Percentiles rank a stretch among this genome's conserved stretches.
These are phyloP conservation scores for Ramaria sp. DNA, from an alignment of 768 basidiomycete species.

Conservation along the genomic window DNA sequence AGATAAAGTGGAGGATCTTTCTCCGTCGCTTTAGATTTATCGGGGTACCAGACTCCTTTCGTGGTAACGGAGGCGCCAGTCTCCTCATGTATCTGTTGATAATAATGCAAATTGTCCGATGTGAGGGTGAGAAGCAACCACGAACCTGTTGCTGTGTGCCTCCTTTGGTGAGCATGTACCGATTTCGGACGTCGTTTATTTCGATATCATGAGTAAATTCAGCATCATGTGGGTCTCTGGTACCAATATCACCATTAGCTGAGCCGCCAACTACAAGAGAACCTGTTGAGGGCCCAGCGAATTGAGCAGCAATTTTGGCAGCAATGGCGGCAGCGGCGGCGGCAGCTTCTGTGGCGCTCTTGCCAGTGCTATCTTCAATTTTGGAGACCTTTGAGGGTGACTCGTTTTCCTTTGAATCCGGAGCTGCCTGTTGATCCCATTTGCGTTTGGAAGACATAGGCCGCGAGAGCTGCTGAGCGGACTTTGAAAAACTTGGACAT, in stretches of 20 bases:
- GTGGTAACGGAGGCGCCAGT: slow-evolving; percentile 90
- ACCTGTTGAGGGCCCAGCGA: slow-evolving; percentile 36
- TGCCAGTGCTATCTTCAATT: slow-evolving; percentile 35
- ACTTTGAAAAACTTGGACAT: too few species aligned
- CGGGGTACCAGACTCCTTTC: slow-evolving; percentile 94
- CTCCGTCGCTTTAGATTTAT: slow-evolving; percentile 81
- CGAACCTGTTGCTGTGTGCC: slow-evolving; percentile 84
- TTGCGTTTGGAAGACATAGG: slow-evolving; percentile 66
- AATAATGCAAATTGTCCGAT: slow-evolving; percentile 4
- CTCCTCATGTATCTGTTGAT: slow-evolving; percentile 70
- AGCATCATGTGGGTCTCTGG: slow-evolving; percentile 60
- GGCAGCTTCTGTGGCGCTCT: slow-evolving; percentile 58
- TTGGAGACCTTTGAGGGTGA: slow-evolving; percentile 30
- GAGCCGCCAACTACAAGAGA: slow-evolving; percentile 22
- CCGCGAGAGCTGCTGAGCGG: not conserved
- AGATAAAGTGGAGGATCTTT: slow-evolving; percentile 91
- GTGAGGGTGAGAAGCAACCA: slow-evolving; percentile 12
- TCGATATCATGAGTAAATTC: slow-evolving; percentile 89
- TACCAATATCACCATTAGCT: slow-evolving; percentile 27
- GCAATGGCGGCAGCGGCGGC: slow-evolving; percentile 81
- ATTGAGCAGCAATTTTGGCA: slow-evolving; percentile 90
- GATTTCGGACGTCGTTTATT: slow-evolving; percentile 92
- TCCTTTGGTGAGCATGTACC: slow-evolving; percentile 90
- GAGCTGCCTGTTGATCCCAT: slow-evolving; percentile 54
- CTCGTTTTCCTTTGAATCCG: slow-evolving; percentile 41